Conservation (phyloP, 352 stramenopile species). For the Globisporangium acanthophoron region DNA sequence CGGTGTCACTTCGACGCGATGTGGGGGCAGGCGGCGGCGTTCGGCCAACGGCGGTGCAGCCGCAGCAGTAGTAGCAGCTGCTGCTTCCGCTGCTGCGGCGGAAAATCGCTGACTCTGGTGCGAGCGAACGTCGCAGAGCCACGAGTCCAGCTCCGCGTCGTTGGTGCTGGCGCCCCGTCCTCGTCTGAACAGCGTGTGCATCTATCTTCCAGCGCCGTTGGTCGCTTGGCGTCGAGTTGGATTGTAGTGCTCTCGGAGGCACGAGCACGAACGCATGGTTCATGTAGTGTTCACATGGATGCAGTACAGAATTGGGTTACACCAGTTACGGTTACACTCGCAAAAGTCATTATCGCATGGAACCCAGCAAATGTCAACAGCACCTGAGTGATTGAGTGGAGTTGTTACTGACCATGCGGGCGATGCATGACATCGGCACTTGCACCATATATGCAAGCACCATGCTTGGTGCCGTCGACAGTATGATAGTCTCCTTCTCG, state of each 20-base stretch:
- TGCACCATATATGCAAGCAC: too few species aligned
- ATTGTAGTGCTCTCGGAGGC: neutral
- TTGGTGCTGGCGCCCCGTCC: neutral
- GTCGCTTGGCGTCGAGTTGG: neutral
- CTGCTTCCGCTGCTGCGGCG: neutral
- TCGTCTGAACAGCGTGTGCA: slow-evolving; percentile 1
- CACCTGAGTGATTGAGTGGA: too few species aligned
- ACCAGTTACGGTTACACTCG: too few species aligned
- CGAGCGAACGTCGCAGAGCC: slow-evolving; percentile 5
- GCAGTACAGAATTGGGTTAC: too few species aligned
- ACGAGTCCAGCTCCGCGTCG: slow-evolving; percentile 8
- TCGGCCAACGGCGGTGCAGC: neutral
- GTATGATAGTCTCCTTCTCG: too few species aligned
- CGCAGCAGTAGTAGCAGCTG: neutral
- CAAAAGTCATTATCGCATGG: too few species aligned
- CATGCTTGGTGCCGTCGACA: too few species aligned
- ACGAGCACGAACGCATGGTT: too few species aligned
- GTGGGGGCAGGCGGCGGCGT: neutral
- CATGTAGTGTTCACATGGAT: too few species aligned
- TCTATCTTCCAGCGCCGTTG: neutral
- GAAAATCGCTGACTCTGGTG: neutral
- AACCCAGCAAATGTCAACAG: too few species aligned
- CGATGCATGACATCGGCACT: too few species aligned
- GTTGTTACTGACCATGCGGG: too few species aligned
- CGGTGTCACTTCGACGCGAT: neutral